A percentile compares a stretch with the other conserved stretches of the same genome.
Conservation (phyloP, 2,329 filamentous ascomycete genomes). For the Penicillium sp. region DNA sequence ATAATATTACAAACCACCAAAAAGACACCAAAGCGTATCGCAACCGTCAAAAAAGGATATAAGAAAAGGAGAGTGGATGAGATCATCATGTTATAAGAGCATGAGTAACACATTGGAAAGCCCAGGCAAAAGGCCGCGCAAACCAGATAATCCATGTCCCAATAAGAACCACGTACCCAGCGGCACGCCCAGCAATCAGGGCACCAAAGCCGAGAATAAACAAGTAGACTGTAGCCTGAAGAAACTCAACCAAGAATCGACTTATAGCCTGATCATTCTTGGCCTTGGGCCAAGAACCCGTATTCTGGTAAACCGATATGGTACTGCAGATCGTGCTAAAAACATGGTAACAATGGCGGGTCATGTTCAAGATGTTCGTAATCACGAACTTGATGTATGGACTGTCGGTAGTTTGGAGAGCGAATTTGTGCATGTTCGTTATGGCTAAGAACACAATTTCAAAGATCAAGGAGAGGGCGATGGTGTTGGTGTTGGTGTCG, state of each 20-base stretch:
- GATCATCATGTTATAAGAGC: conserved; percentile 24
- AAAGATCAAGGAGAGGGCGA: conserved; percentile 31
- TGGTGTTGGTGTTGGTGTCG: conserved; percentile 1
- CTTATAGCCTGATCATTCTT: conserved; percentile 30
- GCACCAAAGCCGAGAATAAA: conserved; percentile 33
- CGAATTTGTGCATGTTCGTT: conserved; percentile 27
- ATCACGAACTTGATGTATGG: conserved; percentile 26
- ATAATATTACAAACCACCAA: background rate
- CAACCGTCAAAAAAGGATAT: background rate
- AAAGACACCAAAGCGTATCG: background rate
- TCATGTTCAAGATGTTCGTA: conserved; percentile 31
- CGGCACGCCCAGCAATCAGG: conserved; percentile 31
- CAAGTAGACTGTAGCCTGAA: conserved; percentile 36
- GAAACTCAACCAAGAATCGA: conserved; percentile 30
- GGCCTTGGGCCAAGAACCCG: conserved; percentile 30
- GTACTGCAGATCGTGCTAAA: conserved; percentile 24
- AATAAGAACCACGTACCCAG: conserved; percentile 34
- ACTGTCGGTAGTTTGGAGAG: conserved; percentile 22
- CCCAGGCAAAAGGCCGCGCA: conserved; percentile 34
- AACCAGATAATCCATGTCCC: conserved; percentile 41
- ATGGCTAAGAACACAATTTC: conserved; percentile 31
- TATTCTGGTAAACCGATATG: conserved; percentile 33
- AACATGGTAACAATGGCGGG: conserved; percentile 32
- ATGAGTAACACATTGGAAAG: conserved; percentile 29
- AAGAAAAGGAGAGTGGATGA: background rate